A percentile compares a stretch with the other conserved stretches of the same genome.
phyloP scores from a whole-genome alignment of 805 yeast genomes.

The Saccharomycopsis sp. region DNA sequence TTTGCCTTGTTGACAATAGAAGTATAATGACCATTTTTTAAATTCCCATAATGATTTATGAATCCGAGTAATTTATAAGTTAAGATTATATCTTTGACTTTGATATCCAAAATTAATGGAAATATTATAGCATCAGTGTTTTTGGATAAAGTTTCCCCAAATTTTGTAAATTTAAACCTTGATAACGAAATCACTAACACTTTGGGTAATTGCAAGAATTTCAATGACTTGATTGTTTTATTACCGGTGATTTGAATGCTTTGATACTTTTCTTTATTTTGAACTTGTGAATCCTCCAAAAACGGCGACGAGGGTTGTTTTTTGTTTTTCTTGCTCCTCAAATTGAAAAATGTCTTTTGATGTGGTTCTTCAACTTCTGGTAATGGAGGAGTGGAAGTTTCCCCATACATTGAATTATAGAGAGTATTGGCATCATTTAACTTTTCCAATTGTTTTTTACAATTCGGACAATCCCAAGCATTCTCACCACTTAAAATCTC shows the following conservation, averaged over 20 bases:
- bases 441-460: conserved; percentile 29
- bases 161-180: conserved; percentile 50
- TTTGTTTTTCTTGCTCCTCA: conserved; percentile 6
- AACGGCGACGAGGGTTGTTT: not conserved
- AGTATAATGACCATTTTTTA: conserved; percentile 71
- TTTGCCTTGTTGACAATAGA: conserved; percentile 43
- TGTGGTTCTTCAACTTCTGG: not conserved
- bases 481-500: conserved; percentile 63
- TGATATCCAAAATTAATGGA: conserved; percentile 43
- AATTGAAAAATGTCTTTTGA: conserved; percentile 9
- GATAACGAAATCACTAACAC: conserved; percentile 77
- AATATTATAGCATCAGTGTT: conserved; percentile 41
- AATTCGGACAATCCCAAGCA: conserved; percentile 79
- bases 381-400: not conserved
- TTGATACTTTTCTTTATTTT: conserved; percentile 4
- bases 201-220: conserved; percentile 71
- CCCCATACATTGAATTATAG: conserved; percentile 10
- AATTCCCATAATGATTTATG: conserved; percentile 61
- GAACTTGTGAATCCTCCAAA: not conserved
- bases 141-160: conserved; percentile 32
- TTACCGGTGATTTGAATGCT: conserved; percentile 16
- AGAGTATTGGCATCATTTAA: conserved; percentile 11
- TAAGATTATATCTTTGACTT: conserved; percentile 27
- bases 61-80: conserved; percentile 49
- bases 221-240: conserved; percentile 54